Conservation (phyloP, 1,139 yeast species). For the Yamadazyma taylorii region DNA sequence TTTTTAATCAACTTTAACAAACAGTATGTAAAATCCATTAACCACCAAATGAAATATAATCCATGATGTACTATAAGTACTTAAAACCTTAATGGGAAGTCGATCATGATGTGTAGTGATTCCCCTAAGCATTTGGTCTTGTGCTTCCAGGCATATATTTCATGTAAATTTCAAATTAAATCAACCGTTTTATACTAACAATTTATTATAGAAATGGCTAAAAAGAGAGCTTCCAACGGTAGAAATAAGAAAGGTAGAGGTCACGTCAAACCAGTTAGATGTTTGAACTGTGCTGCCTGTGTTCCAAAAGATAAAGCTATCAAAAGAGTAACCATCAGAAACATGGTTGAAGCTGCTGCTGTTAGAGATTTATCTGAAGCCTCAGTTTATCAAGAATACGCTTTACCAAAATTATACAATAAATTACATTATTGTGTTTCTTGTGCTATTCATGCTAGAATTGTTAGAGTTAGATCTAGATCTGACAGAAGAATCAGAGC, state of each 20-base stretch:
- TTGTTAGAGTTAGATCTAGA: conserved; percentile 99
- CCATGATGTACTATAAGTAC: too few relatives aligned
- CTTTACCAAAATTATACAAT: conserved; percentile 99
- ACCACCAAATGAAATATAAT: background rate
- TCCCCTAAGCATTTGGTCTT: too few relatives aligned
- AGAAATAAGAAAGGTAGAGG: conserved; percentile 99
- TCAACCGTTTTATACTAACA: conserved; percentile 15
- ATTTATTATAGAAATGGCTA: conserved; percentile 78
- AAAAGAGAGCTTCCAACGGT: conserved; percentile 99
- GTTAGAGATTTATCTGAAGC: conserved; percentile 99
- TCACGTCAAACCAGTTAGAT: conserved; percentile 99
- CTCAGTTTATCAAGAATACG: conserved; percentile 98
- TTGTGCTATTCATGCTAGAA: conserved; percentile 99
- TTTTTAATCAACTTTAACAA: background rate
- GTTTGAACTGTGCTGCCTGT: conserved; percentile 99
- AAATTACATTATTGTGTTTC: conserved; percentile 99
- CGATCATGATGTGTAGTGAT: too few relatives aligned
- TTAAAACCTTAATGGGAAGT: background rate
- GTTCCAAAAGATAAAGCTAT: conserved; percentile 99
- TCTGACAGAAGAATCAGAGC: conserved; percentile 98
- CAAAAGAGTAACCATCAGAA: conserved; percentile 99
- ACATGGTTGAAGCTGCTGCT: conserved; percentile 99
- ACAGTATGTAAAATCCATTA: conserved; percentile 1
- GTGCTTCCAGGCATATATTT: too few relatives aligned
- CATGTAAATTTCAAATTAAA: too few relatives aligned